A percentile compares a stretch with the other conserved stretches of the same genome.
Evolutionary conservation across 129 eudicot species (phyloP).

Genomic region (Lactuca saligna): DNA sequence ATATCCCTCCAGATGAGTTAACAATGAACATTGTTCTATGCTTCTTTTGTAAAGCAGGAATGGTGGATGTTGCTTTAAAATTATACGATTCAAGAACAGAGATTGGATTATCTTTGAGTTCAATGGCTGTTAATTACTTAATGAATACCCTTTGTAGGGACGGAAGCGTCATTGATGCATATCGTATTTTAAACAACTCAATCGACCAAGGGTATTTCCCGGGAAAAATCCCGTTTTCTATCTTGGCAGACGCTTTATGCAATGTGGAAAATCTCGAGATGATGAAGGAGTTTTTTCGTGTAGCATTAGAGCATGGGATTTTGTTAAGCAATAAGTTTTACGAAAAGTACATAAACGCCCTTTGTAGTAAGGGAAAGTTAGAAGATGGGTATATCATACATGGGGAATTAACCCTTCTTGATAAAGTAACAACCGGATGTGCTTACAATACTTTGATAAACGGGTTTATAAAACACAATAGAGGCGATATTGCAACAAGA

Average conservation of each 20-base stretch:
- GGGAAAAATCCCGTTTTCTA: constrained; percentile 49
- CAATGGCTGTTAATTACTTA: constrained; percentile 63
- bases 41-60: constrained; percentile 79
- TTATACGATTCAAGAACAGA: constrained; percentile 58
- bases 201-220: constrained; percentile 66
- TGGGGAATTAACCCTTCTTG: constrained; percentile 36
- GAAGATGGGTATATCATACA: constrained; percentile 67
- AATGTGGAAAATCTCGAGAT: constrained; percentile 70
- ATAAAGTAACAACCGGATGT: constrained; percentile 33
- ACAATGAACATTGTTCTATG: constrained; percentile 72
- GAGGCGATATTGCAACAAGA: constrained; percentile 67
- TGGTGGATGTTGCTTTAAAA: constrained; percentile 68
- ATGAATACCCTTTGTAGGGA: constrained; percentile 66
- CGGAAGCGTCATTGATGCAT: constrained; percentile 64
- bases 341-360: constrained; percentile 56
- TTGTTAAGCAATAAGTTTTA: constrained; percentile 32
- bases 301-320: constrained; percentile 50
- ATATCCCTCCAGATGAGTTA: constrained; percentile 54
- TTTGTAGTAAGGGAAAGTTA: constrained; percentile 53
- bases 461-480: constrained; percentile 45
- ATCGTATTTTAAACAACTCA: constrained; percentile 53
- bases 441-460: constrained; percentile 59
- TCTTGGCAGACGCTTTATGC: constrained; percentile 71
- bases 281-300: constrained; percentile 66
- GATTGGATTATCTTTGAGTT: constrained; percentile 61